Conservation (phyloP, 1,284 basidiomycete genomes). For the Blastosporella zonata region DNA sequence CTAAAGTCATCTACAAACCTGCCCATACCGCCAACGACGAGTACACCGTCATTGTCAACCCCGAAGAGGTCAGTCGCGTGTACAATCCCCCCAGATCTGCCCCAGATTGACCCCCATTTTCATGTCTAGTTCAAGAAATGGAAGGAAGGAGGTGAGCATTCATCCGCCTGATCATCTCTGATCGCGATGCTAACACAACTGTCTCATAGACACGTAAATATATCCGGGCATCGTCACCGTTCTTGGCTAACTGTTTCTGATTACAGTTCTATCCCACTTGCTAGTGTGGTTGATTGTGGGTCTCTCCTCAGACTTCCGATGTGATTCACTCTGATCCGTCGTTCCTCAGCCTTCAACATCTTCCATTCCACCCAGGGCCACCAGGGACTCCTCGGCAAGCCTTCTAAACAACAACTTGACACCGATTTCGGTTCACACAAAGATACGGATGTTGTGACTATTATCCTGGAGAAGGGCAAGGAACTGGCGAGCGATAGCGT, state of each 20-base stretch:
- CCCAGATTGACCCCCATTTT: conserved; percentile 17
- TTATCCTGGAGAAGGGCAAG: conserved; percentile 60
- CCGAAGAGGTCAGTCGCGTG: conserved; percentile 49
- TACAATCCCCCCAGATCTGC: conserved; percentile 13
- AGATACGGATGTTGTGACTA: conserved; percentile 58
- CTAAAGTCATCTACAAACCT: conserved; percentile 77
- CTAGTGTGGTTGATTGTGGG: conserved; percentile 75
- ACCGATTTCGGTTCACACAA: conserved; percentile 63
- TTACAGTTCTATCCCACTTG: conserved; percentile 59
- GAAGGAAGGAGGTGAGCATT: conserved; percentile 66
- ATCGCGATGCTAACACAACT: conserved; percentile 24
- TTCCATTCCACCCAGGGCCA: conserved; percentile 64
- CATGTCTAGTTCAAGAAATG: conserved; percentile 67
- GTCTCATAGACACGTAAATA: conserved; percentile 63
- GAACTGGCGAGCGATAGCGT: conserved; percentile 51
- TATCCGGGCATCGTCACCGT: background rate
- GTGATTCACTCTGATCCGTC: conserved; percentile 3
- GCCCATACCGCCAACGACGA: conserved; percentile 67
- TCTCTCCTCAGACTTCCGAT: conserved; percentile 18
- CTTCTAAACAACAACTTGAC: conserved; percentile 78
- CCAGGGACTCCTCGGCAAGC: conserved; percentile 66
- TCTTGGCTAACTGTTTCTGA: conserved; percentile 15
- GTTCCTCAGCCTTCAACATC: conserved; percentile 42
- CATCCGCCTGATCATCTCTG: conserved; percentile 18
- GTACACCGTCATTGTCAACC: conserved; percentile 67